phyloP scores from a whole-genome alignment of 176 grass and related monocot species.

The Eremochloa ophiuroides region DNA sequence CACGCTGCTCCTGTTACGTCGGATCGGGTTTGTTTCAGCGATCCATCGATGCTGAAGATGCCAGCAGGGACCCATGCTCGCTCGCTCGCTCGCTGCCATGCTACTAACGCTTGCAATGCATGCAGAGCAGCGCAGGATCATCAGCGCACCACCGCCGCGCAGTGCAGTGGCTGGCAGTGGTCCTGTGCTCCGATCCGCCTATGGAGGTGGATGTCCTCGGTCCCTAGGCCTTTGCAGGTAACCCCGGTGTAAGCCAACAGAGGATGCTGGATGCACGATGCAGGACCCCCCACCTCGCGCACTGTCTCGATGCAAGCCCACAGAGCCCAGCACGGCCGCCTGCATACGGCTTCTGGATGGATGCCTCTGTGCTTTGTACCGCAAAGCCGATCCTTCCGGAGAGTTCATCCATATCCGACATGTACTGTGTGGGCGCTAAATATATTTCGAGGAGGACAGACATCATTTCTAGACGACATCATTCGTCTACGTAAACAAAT shows the following conservation, averaged over 20 bases:
- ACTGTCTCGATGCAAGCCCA: conserved; percentile 21
- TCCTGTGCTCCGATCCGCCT: background rate
- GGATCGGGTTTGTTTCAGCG: background rate
- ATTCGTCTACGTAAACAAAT: background rate
- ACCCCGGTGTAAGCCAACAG: conserved; percentile 8
- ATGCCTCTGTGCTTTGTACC: background rate
- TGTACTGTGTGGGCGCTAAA: background rate
- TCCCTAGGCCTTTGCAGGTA: conserved; percentile 12
- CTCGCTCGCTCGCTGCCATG: background rate
- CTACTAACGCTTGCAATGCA: conserved; percentile 29
- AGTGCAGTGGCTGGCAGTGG: conserved; percentile 8
- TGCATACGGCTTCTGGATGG: conserved; percentile 21
- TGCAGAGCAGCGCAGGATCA: conserved; percentile 1
- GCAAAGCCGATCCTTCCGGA: conserved; percentile 8
- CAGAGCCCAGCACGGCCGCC: conserved; percentile 11
- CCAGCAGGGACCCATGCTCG: conserved; percentile 23
- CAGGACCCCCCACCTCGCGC: conserved; percentile 21
- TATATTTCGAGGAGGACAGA: background rate
- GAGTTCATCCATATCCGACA: conserved; percentile 6
- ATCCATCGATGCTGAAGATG: conserved; percentile 21
- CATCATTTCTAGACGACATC: background rate
- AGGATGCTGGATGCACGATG: conserved; percentile 5
- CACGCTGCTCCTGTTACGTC: background rate
- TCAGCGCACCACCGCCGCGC: background rate
- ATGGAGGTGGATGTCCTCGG: background rate